Evolutionary conservation across 2,329 filamentous ascomycete species (phyloP).

Genomic region (Trichoderma polysporum): DNA sequence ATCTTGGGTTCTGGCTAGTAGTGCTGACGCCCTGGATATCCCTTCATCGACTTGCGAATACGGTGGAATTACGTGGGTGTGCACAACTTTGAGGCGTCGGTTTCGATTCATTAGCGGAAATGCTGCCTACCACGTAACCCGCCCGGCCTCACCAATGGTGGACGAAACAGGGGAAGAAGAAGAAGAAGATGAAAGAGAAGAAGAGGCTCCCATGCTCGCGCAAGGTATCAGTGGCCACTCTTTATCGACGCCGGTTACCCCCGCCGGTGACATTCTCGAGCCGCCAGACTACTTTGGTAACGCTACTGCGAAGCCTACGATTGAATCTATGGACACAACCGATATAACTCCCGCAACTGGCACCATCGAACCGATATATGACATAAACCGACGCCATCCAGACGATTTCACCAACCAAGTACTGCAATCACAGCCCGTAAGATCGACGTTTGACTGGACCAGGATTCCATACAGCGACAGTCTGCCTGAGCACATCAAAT

Average conservation of each 20-base stretch:
- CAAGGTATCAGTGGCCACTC: constrained; percentile 38
- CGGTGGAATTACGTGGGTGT: constrained; percentile 67
- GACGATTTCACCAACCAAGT: constrained; percentile 44
- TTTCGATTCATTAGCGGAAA: constrained; percentile 67
- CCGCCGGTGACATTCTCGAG: constrained; percentile 33
- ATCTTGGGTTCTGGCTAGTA: constrained; percentile 62
- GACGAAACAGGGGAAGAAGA: constrained; percentile 32
- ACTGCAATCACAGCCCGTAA: constrained; percentile 32
- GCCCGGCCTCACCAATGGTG: constrained; percentile 40
- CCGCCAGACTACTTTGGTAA: constrained; percentile 47
- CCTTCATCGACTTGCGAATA: constrained; percentile 58
- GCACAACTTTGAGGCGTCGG: constrained; percentile 65
- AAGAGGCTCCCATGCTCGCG: constrained; percentile 34
- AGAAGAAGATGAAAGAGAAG: constrained; percentile 28
- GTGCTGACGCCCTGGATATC: constrained; percentile 52
- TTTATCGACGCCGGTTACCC: constrained; percentile 38
- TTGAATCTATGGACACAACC: constrained; percentile 29
- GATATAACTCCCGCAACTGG: not conserved
- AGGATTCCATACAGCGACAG: constrained; percentile 62
- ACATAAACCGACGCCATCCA: constrained; percentile 35
- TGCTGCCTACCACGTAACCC: constrained; percentile 34
- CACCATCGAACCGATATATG: constrained; percentile 14
- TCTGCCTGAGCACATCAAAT: constrained; percentile 69
- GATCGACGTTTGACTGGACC: constrained; percentile 78
- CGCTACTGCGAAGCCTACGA: constrained; percentile 23